Base-by-base conservation (phyloP, 2,329 filamentous ascomycete genomes). In the Fusarium nanum region DNA sequence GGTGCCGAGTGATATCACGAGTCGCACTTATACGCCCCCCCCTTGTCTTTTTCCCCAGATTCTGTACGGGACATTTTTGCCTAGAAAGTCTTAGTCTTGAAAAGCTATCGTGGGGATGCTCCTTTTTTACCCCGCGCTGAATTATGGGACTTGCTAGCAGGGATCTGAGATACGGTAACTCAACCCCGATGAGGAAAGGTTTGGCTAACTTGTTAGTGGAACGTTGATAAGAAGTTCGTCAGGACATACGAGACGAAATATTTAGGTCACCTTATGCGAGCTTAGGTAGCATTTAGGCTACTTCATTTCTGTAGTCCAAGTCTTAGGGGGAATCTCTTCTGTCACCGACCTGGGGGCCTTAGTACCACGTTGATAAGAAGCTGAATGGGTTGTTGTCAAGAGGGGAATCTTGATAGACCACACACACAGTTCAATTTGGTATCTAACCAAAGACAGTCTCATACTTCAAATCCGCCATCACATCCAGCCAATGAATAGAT, bases 401-500 rank as follows among this genome's bases (percentile, higher is more conserved):
- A 44, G 30, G 25, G 59, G 58, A 56, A 57, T 47, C 45, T 56
- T 44, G n/a, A 56, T 50, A 37, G 55, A 10, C 46, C 47, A 52
- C 22, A n/a, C 22, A n/a, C 32, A 30, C 4, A 20, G 60, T 25
- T 22, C 20, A 44, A 46, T 23, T 55, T 22, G 48, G 41, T 18
- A 32, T 46, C 23, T 52, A 70, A 20, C 54, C 63, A 64, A 71
- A 64, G 25, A 71, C 68, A 65, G 64, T 70, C 64, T 71, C 67
- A 20, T 64, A 60, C 50, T 60, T 65, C 22, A 55, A 34, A 27
- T 71, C 68, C 44, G 49, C 59, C 55, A 70, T 68, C 18, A 68
- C 50, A 56, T 68, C 58, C 12, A 68, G 55, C 55, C 64, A 60
- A 53, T 68, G 59, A 14, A 71, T 30, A 5, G 55, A 64, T 7